phyloP scores from a whole-genome alignment of 805 yeast species.

The Kuraishia molischiana region DNA sequence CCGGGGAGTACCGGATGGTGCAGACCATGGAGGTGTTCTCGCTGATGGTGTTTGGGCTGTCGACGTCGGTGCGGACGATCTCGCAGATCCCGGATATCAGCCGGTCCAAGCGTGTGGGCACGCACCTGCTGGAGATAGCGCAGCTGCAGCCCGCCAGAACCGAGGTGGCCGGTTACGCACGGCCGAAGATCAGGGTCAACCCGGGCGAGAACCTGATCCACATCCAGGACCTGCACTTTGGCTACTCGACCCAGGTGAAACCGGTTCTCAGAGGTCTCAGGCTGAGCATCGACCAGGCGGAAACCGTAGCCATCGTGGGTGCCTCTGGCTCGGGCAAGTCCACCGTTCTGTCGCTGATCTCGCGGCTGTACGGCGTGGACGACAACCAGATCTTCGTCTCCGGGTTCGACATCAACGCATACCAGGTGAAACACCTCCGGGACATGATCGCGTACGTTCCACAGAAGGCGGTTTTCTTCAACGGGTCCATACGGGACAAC shows the following conservation, averaged over 20 bases:
- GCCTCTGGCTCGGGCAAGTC: slow-evolving; percentile 91
- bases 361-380: slow-evolving; percentile 37
- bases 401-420: slow-evolving; percentile 33
- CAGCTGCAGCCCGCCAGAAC: slow-evolving; percentile 20
- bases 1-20: slow-evolving; percentile 41
- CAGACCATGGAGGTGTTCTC: slow-evolving; percentile 63
- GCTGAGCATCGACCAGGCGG: slow-evolving; percentile 32
- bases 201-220: slow-evolving; percentile 16
- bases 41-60: slow-evolving; percentile 62
- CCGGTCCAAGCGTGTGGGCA: slow-evolving; percentile 70
- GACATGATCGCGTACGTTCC: slow-evolving; percentile 56
- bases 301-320: slow-evolving; percentile 65
- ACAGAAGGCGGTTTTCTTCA: slow-evolving; percentile 64
- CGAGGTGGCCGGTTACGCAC: slow-evolving; percentile 26
- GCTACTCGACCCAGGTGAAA: slow-evolving; percentile 21
- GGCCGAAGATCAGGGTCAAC: slow-evolving; percentile 13
- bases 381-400: slow-evolving; percentile 32
- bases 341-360: slow-evolving; percentile 50
- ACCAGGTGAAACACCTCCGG: slow-evolving; percentile 42
- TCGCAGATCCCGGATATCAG: slow-evolving; percentile 69
- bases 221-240: slow-evolving; percentile 38
- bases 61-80: slow-evolving; percentile 50
- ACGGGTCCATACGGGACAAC: slow-evolving; percentile 67
- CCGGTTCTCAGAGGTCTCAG: slow-evolving; percentile 30
- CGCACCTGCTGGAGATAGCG: slow-evolving; percentile 34